Conservation (phyloP, 768 basidiomycete species). For the Suillus spraguei region DNA sequence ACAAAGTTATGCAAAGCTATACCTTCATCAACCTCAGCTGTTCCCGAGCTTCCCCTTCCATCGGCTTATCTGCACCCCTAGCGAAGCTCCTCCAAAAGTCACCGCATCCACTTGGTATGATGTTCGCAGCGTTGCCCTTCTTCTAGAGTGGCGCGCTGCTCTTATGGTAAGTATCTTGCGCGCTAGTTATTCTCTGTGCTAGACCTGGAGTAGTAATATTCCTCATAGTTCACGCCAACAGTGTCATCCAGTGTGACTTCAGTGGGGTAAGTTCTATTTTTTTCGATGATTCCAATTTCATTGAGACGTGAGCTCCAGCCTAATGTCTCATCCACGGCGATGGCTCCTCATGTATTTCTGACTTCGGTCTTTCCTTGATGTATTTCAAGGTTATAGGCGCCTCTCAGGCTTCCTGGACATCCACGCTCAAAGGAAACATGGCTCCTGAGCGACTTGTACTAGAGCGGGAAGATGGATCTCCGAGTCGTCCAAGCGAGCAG, state of each 20-base stretch:
- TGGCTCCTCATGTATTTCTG: neutral
- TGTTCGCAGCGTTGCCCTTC: slow-evolving; percentile 41
- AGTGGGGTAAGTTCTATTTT: slow-evolving; percentile 13
- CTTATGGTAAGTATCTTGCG: slow-evolving; percentile 42
- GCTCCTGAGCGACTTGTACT: neutral
- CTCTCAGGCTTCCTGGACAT: neutral
- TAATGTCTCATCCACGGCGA: slow-evolving; percentile 14
- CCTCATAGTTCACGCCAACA: slow-evolving; percentile 5
- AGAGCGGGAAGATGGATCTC: neutral
- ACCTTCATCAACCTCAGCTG: slow-evolving; percentile 48
- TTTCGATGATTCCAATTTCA: neutral
- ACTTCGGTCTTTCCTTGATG: slow-evolving; percentile 8
- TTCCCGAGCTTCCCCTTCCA: slow-evolving; percentile 15
- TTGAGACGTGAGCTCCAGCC: neutral
- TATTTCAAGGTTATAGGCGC: neutral
- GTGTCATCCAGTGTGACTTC: slow-evolving; percentile 8
- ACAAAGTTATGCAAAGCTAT: slow-evolving; percentile 53
- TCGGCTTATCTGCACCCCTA: slow-evolving; percentile 54
- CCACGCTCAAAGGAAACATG: slow-evolving; percentile 1
- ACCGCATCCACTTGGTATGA: slow-evolving; percentile 38
- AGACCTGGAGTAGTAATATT: neutral
- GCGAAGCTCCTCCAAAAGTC: slow-evolving; percentile 22
- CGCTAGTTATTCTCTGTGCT: no score
- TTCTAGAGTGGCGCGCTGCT: slow-evolving; percentile 71
- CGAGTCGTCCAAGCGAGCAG: neutral